Conservation (phyloP, 805 yeast species). For the Teunomyces barrocoloradensis region DNA sequence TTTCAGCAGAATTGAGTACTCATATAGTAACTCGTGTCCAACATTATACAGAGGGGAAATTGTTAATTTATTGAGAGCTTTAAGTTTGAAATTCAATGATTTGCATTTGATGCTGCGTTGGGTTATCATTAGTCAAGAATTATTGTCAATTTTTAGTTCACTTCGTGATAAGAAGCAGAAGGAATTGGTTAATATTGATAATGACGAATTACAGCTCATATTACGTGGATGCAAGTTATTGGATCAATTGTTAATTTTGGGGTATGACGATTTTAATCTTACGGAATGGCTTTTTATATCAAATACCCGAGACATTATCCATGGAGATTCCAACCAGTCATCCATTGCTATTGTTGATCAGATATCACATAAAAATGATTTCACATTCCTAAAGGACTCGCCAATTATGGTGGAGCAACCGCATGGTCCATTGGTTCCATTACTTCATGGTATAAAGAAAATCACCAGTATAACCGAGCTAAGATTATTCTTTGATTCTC, state of each 20-base stretch:
- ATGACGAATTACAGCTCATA: constrained; percentile 40
- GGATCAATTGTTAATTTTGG: constrained; percentile 67
- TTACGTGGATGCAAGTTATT: constrained; percentile 72
- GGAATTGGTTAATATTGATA: constrained; percentile 25
- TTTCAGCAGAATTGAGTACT: constrained; percentile 34
- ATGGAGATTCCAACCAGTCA: constrained; percentile 23
- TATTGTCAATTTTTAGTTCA: constrained; percentile 50
- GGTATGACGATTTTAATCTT: constrained; percentile 73
- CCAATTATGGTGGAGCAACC: constrained; percentile 38
- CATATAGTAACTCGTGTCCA: constrained; percentile 31
- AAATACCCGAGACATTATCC: constrained; percentile 60
- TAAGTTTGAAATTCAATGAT: constrained; percentile 60
- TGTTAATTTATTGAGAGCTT: constrained; percentile 59
- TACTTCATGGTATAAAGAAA: constrained; percentile 42
- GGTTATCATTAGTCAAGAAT: constrained; percentile 61
- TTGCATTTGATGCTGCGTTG: constrained; percentile 67
- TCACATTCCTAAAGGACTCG: constrained; percentile 29
- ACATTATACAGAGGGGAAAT: constrained; percentile 40
- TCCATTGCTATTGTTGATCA: constrained; percentile 47
- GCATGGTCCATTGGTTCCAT: constrained; percentile 36
- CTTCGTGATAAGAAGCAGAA: constrained; percentile 24
- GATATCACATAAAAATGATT: constrained; percentile 34
- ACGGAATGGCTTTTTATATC: constrained; percentile 84
- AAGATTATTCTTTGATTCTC: constrained; percentile 61
- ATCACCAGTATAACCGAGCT: constrained; percentile 46